A percentile compares a stretch with the other conserved stretches of the same genome.
phyloP scores from a whole-genome alignment of 352 stramenopile genomes.

The Phytopythium boreale region DNA sequence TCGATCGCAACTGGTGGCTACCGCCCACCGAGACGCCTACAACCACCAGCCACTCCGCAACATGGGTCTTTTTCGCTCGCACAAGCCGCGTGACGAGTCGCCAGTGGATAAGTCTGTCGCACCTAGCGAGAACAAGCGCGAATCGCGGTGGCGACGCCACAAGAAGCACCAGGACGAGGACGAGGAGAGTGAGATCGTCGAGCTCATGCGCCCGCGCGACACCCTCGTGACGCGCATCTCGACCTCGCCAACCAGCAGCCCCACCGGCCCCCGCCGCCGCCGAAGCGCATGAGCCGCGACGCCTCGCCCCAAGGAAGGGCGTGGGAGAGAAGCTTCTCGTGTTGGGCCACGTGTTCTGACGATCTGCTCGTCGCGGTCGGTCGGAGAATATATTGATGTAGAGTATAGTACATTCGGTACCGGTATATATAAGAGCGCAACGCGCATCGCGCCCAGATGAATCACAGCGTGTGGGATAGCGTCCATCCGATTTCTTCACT shows the following conservation, averaged over 20 bases:
- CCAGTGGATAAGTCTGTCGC: neutral
- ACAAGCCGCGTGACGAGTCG: slow-evolving; percentile 12
- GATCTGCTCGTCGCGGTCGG: neutral
- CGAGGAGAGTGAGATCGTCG: slow-evolving; percentile 24
- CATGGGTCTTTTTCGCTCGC: slow-evolving; percentile 37
- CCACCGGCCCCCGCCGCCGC: slow-evolving; percentile 10
- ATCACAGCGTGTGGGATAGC: too few species aligned
- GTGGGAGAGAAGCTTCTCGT: neutral
- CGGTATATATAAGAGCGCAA: too few species aligned
- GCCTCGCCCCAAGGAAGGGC: neutral
- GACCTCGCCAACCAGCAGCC: slow-evolving; percentile 2
- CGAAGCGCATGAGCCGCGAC: slow-evolving; percentile 5
- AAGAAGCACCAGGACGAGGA: slow-evolving; percentile 9
- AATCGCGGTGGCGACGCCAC: slow-evolving; percentile 19
- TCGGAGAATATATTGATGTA: too few species aligned
- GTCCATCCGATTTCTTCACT: too few species aligned
- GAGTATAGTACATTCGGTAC: too few species aligned
- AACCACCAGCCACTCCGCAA: neutral
- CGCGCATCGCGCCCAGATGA: too few species aligned
- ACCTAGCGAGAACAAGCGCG: slow-evolving; percentile 1
- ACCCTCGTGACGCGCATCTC: slow-evolving; percentile 27
- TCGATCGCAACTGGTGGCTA: neutral
- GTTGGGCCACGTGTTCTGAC: neutral
- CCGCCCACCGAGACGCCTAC: neutral
- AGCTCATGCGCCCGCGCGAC: slow-evolving; percentile 34